Evolutionary conservation across 1,139 yeast species (phyloP).

Genomic region (Candida tetrigidarum): DNA sequence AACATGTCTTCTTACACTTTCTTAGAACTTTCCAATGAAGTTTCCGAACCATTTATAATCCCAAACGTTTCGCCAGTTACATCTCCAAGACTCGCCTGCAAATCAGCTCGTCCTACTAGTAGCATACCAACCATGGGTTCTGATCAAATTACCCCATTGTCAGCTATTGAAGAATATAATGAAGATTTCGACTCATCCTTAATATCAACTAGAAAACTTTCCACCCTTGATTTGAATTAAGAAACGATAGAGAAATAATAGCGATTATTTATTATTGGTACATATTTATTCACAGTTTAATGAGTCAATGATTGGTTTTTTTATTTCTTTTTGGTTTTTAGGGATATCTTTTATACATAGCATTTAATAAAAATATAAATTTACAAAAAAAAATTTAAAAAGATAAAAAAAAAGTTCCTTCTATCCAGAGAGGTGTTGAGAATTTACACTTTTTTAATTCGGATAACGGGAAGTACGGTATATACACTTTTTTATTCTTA

Average conservation of each 20-base stretch:
- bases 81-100: constrained; percentile 34
- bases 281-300: background rate
- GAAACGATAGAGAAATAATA: background rate
- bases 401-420: too few species aligned
- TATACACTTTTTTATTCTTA: too few species aligned
- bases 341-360: constrained; percentile 5
- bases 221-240: constrained; percentile 16
- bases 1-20: constrained; percentile 7
- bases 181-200: constrained; percentile 14
- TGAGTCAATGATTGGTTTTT: background rate
- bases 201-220: constrained; percentile 14
- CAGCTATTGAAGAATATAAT: constrained; percentile 10
- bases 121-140: constrained; percentile 15
- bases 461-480: too few species aligned
- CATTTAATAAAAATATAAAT: background rate
- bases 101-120: constrained; percentile 7
- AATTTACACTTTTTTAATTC: too few species aligned
- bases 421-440: too few species aligned
- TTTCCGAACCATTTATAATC: constrained; percentile 64
- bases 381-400: too few species aligned
- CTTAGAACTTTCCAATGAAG: constrained; percentile 54
- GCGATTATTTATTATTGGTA: background rate
- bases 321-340: background rate
- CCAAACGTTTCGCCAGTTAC: constrained; percentile 66
- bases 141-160: constrained; percentile 14